phyloP scores from a whole-genome alignment of 768 basidiomycete genomes.

The Lactifluus echinatus region DNA sequence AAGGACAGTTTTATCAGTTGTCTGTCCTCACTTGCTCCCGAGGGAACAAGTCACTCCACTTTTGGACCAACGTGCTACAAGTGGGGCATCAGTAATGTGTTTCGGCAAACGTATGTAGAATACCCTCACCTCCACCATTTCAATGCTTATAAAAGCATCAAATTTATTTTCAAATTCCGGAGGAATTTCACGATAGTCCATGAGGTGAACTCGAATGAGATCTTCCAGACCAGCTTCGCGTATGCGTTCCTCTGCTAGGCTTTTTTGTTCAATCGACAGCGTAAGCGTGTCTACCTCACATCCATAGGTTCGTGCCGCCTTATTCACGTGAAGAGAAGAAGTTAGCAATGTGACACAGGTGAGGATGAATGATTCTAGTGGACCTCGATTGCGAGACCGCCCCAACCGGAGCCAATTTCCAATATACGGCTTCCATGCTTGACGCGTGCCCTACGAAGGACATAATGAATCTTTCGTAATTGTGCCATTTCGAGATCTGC shows the following conservation, averaged over 20 bases:
- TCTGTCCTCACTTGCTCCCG: background rate
- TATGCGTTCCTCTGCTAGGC: constrained; percentile 79
- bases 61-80: constrained; percentile 21
- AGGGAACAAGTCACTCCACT: background rate
- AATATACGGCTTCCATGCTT: constrained; percentile 72
- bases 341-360: constrained; percentile 1
- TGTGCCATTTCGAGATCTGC: constrained; percentile 79
- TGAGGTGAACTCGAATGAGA: constrained; percentile 74
- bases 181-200: constrained; percentile 86
- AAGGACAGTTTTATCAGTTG: background rate
- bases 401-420: constrained; percentile 92
- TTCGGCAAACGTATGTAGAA: constrained; percentile 20
- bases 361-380: constrained; percentile 11
- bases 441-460: constrained; percentile 70
- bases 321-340: background rate
- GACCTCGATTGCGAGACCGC: constrained; percentile 84
- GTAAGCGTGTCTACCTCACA: constrained; percentile 89
- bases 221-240: constrained; percentile 58
- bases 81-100: constrained; percentile 25
- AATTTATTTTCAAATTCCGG: constrained; percentile 70
- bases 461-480: constrained; percentile 71
- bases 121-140: constrained; percentile 50
- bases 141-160: constrained; percentile 49
- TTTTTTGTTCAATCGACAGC: constrained; percentile 79
- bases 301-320: constrained; percentile 59